Evolutionary conservation across 345 rosid genomes (phyloP).

Genomic region (Acer saccharum): DNA sequence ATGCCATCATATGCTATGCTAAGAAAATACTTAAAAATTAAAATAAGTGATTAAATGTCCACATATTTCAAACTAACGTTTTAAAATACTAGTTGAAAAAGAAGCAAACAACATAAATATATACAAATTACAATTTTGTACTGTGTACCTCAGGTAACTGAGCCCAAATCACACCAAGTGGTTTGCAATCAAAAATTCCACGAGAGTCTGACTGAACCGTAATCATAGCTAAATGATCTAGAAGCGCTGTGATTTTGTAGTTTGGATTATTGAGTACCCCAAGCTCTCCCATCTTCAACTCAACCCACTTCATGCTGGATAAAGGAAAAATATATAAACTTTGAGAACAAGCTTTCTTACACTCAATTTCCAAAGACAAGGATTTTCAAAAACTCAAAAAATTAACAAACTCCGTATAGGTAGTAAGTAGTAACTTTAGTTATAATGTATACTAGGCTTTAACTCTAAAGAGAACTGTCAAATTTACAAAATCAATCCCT

Average conservation of each 20-base stretch:
- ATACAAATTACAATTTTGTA: background rate
- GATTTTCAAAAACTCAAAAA: background rate
- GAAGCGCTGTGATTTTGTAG: conserved; percentile 94
- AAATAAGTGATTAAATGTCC: background rate
- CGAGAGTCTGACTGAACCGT: conserved; percentile 89
- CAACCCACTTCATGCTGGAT: conserved; percentile 97
- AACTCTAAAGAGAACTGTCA: background rate
- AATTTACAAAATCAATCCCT: background rate
- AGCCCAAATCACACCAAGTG: conserved; percentile 92
- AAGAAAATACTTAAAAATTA: background rate
- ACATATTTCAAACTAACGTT: background rate
- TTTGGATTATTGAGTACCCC: conserved; percentile 82
- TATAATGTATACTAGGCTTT: background rate
- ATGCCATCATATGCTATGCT: background rate
- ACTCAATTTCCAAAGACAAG: background rate
- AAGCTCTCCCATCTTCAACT: conserved; percentile 96
- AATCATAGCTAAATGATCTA: conserved; percentile 92
- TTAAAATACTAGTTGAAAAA: background rate
- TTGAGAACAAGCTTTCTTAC: background rate
- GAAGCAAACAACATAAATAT: background rate
- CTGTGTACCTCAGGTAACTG: conserved; percentile 71
- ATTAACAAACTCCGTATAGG: background rate
- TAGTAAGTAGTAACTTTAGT: background rate
- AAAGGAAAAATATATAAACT: conserved; percentile 5
- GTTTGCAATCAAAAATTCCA: conserved; percentile 91